Percentiles rank a stretch among this genome's conserved stretches.
phyloP scores from a whole-genome alignment of 1,284 basidiomycete species.

The Rhodotorula glutinis region DNA sequence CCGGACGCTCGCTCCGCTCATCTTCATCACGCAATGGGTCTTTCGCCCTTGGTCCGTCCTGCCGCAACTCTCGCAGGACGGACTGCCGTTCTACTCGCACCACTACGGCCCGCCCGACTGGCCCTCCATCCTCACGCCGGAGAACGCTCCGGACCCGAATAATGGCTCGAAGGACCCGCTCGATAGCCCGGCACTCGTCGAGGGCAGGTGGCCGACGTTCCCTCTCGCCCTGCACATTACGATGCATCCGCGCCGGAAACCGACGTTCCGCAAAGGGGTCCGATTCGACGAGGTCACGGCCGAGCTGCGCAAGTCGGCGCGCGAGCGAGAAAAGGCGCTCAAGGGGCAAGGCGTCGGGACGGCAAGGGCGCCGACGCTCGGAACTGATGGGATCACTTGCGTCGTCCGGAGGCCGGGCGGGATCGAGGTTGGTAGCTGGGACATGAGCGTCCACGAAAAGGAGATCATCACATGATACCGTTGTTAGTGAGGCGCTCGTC shows the following conservation, averaged over 20 bases:
- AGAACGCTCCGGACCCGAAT: conserved; percentile 13
- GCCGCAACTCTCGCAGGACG: conserved; percentile 36
- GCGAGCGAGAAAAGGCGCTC: not conserved
- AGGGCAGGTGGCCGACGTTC: conserved; percentile 24
- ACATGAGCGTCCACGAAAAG: conserved; percentile 15
- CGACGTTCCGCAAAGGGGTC: conserved; percentile 44
- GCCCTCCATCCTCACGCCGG: conserved; percentile 53
- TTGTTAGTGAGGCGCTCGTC: too few relatives aligned
- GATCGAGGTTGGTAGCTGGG: conserved; percentile 28
- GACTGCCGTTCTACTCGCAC: conserved; percentile 41
- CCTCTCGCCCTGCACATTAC: conserved; percentile 56
- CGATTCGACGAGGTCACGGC: conserved; percentile 41
- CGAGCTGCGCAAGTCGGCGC: not conserved
- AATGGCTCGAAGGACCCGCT: conserved; percentile 18
- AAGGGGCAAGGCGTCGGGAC: not conserved
- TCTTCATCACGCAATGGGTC: conserved; percentile 65
- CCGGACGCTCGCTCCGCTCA: conserved; percentile 56
- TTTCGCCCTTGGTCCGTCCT: conserved; percentile 49
- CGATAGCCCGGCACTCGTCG: not conserved
- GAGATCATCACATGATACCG: conserved; percentile 12
- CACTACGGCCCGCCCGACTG: conserved; percentile 58
- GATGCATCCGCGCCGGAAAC: conserved; percentile 42
- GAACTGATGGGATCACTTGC: conserved; percentile 23
- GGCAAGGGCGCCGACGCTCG: not conserved
- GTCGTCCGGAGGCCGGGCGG: conserved; percentile 25